phyloP scores from a whole-genome alignment of 1,284 basidiomycete genomes.

The Somion occarium region DNA sequence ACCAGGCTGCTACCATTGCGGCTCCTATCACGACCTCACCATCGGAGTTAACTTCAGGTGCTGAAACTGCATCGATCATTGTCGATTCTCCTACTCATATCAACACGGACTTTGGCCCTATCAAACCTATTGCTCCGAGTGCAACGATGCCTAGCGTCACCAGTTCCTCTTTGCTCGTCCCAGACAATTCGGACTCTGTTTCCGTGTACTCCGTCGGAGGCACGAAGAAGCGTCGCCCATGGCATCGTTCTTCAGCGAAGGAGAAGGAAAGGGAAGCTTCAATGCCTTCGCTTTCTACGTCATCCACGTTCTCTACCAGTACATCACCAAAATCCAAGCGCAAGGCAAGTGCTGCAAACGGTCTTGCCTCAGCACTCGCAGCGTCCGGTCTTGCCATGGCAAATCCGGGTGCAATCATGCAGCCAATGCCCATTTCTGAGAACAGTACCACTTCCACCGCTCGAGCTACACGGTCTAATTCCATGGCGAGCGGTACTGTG shows the following conservation, averaged over 20 bases:
- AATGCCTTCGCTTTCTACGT: constrained; percentile 3
- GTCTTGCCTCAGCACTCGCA: constrained; percentile 62
- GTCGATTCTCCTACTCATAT: constrained; percentile 21
- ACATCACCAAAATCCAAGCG: constrained; percentile 24
- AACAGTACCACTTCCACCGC: constrained; percentile 27
- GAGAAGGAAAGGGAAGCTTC: constrained; percentile 4
- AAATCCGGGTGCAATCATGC: constrained; percentile 44
- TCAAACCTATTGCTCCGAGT: constrained; percentile 19
- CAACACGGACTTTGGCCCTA: constrained; percentile 18
- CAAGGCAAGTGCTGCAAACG: constrained; percentile 19
- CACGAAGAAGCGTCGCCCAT: constrained; percentile 28
- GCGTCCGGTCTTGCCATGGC: constrained; percentile 65
- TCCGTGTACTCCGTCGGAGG: constrained; percentile 34
- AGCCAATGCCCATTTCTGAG: constrained; percentile 34
- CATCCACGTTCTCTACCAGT: constrained; percentile 19
- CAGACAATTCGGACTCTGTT: constrained; percentile 35
- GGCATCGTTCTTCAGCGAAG: constrained; percentile 23
- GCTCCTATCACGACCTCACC: constrained; percentile 20
- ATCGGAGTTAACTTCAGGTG: constrained; percentile 11
- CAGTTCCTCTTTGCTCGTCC: constrained; percentile 20
- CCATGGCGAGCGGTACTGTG: constrained; percentile 10
- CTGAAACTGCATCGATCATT: constrained; percentile 46
- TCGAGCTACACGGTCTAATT: constrained; percentile 16
- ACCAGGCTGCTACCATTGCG: constrained; percentile 21
- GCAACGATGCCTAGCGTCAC: constrained; percentile 16